Evolutionary conservation across 805 yeast genomes (phyloP).

Genomic region (Ogataea pini): DNA sequence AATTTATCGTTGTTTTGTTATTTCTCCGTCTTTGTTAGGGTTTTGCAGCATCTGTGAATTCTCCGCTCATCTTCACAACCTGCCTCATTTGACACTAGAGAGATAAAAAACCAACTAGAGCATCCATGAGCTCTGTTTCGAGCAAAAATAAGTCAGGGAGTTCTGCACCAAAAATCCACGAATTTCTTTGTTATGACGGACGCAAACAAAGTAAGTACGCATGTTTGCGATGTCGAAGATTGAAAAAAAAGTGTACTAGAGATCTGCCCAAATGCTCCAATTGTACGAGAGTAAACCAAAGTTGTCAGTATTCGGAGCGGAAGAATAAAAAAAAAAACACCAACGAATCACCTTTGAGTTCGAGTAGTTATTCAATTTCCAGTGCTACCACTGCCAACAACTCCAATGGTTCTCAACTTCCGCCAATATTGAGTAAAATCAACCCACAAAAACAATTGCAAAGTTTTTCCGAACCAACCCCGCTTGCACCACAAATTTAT

Average conservation of each 20-base stretch:
- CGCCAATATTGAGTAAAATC: no score
- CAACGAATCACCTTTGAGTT: neutral
- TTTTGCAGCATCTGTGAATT: neutral
- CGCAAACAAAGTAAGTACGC: constrained; percentile 30
- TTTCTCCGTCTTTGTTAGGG: constrained; percentile 8
- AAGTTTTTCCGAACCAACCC: no score
- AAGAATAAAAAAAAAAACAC: constrained; percentile 25
- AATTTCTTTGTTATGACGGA: neutral
- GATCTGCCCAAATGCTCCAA: constrained; percentile 44
- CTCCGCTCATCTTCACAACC: constrained; percentile 1
- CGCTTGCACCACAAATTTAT: no score
- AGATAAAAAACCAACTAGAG: neutral
- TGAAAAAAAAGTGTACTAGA: constrained; percentile 52
- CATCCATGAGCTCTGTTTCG: neutral
- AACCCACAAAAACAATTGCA: no score
- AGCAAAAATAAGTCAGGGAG: neutral
- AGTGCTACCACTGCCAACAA: neutral
- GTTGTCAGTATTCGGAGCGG: constrained; percentile 46
- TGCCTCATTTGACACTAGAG: neutral
- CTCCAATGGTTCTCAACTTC: neutral
- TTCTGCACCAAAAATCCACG: constrained; percentile 1
- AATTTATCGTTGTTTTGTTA: no score
- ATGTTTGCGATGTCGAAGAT: constrained; percentile 48
- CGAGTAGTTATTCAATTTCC: neutral
- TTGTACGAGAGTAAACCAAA: constrained; percentile 40